Percentiles rank a stretch among this genome's conserved stretches.
Evolutionary conservation across 2,329 filamentous ascomycete genomes (phyloP).

Genomic region (Pseudohalonectria lignicola): DNA sequence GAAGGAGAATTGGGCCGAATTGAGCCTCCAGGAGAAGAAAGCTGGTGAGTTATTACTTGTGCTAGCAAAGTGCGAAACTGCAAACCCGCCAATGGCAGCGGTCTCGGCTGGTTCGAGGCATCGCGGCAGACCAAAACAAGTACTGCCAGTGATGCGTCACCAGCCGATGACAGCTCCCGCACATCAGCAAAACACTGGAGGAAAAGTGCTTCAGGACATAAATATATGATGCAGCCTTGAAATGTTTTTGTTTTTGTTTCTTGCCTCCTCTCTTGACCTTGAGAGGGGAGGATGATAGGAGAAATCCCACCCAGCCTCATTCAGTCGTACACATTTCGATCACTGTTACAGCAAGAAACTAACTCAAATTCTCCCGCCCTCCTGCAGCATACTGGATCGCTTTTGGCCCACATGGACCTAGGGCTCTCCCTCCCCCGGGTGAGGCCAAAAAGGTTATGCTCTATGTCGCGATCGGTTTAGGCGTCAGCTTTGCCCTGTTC

Average conservation of each 20-base stretch:
- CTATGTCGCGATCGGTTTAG: conserved; percentile 60
- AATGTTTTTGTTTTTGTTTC: too few species aligned
- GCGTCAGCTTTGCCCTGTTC: conserved; percentile 62
- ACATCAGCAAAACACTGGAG: too few species aligned
- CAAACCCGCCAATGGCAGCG: not conserved
- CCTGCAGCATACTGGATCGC: conserved; percentile 92
- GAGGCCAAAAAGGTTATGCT: conserved; percentile 71
- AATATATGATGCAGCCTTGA: too few species aligned
- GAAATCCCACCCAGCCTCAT: too few species aligned
- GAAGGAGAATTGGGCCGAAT: conserved; percentile 93
- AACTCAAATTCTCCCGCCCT: conserved; percentile 26
- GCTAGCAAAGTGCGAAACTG: not conserved
- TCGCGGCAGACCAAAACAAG: not conserved
- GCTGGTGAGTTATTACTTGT: conserved; percentile 92
- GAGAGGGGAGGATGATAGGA: too few species aligned
- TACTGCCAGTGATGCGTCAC: not conserved
- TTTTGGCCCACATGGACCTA: conserved; percentile 92
- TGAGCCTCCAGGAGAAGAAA: conserved; percentile 97
- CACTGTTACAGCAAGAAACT: too few species aligned
- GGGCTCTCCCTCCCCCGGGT: conserved; percentile 70
- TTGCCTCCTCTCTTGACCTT: too few species aligned
- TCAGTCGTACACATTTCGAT: too few species aligned
- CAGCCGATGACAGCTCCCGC: conserved; percentile 11
- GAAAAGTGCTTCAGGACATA: too few species aligned
- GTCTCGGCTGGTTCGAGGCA: not conserved